phyloP scores from a whole-genome alignment of 192 early-diverging fungal genomes.

The Umbelopsis isabellina region DNA sequence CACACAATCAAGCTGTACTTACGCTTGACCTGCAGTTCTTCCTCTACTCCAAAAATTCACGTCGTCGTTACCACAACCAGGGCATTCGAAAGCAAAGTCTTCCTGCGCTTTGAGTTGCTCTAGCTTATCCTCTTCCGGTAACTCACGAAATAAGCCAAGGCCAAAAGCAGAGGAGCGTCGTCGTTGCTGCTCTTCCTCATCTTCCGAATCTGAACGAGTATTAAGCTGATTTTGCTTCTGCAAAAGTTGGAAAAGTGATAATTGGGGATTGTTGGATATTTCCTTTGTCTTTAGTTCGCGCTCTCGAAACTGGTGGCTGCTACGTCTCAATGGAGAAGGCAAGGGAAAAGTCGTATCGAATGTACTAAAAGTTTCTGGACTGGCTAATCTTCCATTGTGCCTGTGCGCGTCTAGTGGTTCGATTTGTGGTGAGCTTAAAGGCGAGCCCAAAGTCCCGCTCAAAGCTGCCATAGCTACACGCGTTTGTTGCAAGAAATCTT shows the following conservation, averaged over 20 bases:
- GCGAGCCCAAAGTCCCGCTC: constrained; percentile 16
- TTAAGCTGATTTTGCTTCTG: not conserved
- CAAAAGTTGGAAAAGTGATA: not conserved
- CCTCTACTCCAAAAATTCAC: constrained; percentile 15
- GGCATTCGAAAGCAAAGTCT: constrained; percentile 12
- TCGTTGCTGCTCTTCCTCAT: not conserved
- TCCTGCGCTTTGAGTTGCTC: constrained; percentile 6
- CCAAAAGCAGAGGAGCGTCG: constrained; percentile 3
- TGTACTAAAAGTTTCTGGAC: too few species aligned
- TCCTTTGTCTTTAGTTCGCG: not conserved
- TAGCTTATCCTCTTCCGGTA: constrained; percentile 3
- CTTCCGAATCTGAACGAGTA: not conserved
- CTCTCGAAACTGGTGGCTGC: too few species aligned
- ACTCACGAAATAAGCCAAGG: constrained; percentile 9
- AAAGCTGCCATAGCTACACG: not conserved
- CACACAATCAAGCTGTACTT: not conserved
- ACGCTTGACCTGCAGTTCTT: constrained; percentile 18
- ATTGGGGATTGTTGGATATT: not conserved
- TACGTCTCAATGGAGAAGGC: not conserved
- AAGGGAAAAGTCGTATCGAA: not conserved
- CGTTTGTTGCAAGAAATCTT: not conserved
- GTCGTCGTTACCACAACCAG: constrained; percentile 2
- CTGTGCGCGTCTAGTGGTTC: not conserved
- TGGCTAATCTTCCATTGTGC: not conserved
- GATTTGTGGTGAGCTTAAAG: constrained; percentile 22